Evolutionary conservation across 179 eudicot species (phyloP).

Genomic region (Beta macrorhiza): DNA sequence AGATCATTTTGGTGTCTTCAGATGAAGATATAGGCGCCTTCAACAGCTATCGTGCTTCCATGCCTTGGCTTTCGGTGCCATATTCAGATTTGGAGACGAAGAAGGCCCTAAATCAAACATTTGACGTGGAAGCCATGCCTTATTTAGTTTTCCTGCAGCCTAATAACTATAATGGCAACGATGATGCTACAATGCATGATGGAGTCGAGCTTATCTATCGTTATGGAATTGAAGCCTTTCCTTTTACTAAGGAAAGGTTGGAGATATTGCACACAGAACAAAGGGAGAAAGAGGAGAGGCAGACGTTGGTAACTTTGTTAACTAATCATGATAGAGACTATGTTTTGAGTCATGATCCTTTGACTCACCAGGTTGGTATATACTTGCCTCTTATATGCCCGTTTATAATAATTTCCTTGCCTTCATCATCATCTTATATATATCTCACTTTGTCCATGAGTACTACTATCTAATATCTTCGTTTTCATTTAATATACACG

Average conservation of each 20-base stretch:
- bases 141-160: constrained; percentile 56
- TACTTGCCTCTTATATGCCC: not conserved
- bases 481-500: too few species aligned
- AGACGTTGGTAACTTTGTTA: constrained; percentile 47
- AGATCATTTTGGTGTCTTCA: constrained; percentile 62
- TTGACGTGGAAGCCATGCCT: constrained; percentile 62
- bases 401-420: not conserved
- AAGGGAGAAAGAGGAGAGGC: constrained; percentile 48
- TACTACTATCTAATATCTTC: too few species aligned
- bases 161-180: not conserved
- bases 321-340: constrained; percentile 44
- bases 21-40: constrained; percentile 61
- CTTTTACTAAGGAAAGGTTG: constrained; percentile 50
- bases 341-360: constrained; percentile 42
- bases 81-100: constrained; percentile 53
- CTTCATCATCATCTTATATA: too few species aligned
- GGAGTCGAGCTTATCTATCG: constrained; percentile 59
- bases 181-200: constrained; percentile 30
- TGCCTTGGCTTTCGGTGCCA: constrained; percentile 82
- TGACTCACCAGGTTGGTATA: constrained; percentile 40
- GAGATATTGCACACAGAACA: constrained; percentile 48
- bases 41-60: constrained; percentile 39
- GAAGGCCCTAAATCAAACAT: constrained; percentile 43
- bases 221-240: constrained; percentile 54
- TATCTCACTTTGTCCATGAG: too few species aligned